Evolutionary conservation across 306 rosid species (phyloP).

Genomic region (Prunus davidiana): DNA sequence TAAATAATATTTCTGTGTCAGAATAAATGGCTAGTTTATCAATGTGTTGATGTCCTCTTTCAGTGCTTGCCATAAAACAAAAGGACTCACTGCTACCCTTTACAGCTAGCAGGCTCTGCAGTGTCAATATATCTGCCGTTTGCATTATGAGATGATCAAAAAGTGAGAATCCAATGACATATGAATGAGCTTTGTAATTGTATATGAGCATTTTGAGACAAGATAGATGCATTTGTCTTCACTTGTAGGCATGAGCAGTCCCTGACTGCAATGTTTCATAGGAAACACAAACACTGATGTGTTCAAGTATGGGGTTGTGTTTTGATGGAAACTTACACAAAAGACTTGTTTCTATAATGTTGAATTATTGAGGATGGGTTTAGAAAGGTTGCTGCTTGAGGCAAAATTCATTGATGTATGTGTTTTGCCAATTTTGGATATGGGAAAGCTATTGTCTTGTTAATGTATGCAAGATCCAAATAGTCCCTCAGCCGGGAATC

Average conservation of each 20-base stretch:
- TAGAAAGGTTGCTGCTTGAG: neutral
- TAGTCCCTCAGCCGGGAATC: neutral
- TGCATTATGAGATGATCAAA: neutral
- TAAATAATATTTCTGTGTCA: neutral
- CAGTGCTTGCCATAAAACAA: too few species aligned
- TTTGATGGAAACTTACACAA: neutral
- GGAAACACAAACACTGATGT: neutral
- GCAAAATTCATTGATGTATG: neutral
- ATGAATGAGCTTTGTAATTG: neutral
- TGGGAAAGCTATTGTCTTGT: conserved; percentile 2
- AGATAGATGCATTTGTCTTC: neutral
- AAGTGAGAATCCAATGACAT: neutral
- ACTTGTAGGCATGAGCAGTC: conserved; percentile 3
- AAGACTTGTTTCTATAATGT: neutral
- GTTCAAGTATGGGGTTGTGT: neutral
- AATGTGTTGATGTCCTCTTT: conserved; percentile 6
- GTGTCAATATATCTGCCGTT: neutral
- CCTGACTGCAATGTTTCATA: neutral
- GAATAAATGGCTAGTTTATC: conserved; percentile 16
- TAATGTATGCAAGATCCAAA: neutral
- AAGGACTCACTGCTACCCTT: neutral
- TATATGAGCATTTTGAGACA: too few species aligned
- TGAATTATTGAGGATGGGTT: conserved; percentile 9
- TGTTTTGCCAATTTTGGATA: conserved; percentile 20
- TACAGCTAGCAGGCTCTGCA: neutral